Evolutionary conservation across 495 filamentous ascomycete genomes (phyloP).

Genomic region (Trypethelium eluteriae): DNA sequence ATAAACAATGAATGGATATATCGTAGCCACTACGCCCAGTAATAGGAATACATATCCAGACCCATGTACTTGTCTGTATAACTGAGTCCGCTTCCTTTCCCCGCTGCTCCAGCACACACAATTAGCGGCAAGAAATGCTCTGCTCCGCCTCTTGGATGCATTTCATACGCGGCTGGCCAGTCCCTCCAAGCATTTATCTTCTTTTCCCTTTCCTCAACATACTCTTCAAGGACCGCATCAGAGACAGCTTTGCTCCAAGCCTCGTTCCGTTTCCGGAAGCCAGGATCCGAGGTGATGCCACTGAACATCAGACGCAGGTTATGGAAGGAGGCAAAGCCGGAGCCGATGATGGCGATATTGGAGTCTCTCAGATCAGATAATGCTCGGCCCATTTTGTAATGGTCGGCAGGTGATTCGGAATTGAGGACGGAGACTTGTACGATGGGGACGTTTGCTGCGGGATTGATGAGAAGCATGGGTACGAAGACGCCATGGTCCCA

Average conservation of each 20-base stretch:
- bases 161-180: conserved; percentile 29
- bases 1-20: no score
- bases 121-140: conserved; percentile 34
- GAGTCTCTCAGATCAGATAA: conserved; percentile 25
- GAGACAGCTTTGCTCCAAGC: conserved; percentile 27
- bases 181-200: conserved; percentile 28
- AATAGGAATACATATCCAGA: conserved; percentile 36
- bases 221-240: conserved; percentile 22
- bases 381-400: conserved; percentile 31
- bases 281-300: conserved; percentile 16
- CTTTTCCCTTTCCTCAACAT: conserved; percentile 20
- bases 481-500: conserved; percentile 41
- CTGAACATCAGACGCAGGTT: conserved; percentile 31
- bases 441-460: conserved; percentile 30
- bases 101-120: conserved; percentile 31
- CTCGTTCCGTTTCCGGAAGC: conserved; percentile 22
- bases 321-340: conserved; percentile 32
- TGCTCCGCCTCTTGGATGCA: conserved; percentile 31
- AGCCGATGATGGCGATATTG: conserved; percentile 33
- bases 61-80: conserved; percentile 36
- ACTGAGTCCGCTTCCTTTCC: conserved; percentile 26
- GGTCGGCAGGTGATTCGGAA: conserved; percentile 27
- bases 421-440: conserved; percentile 32
- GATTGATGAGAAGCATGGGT: conserved; percentile 31
- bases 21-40: conserved; percentile 28